Base-by-base conservation (phyloP, 495 filamentous ascomycete species). In the Aspergillus incahuasiensis region DNA sequence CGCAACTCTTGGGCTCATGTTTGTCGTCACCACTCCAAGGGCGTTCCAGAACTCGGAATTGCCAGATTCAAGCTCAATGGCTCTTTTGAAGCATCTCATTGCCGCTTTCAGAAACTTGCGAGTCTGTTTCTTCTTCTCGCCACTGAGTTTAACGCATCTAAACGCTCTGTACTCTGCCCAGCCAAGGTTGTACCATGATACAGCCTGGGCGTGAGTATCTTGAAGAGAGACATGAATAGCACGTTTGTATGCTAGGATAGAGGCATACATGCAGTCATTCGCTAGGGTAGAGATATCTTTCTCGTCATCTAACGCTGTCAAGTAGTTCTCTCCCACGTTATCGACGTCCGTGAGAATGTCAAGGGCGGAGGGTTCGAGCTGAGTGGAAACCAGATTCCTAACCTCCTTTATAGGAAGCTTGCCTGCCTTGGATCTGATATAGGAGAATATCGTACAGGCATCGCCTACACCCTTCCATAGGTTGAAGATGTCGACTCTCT, bases 31-130 rank as follows among this genome's bases (percentile, higher is more conserved):
- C 6, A 97, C 90, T 19, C 92, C 94, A 19, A 99, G 81, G 3
- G 94, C 84, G 67, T 96, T 97, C 94, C 94, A 99, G 69, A 97
- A 99, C 62, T 99, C 94, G 0, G 91, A 76, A 64, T 97, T 99
- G 25, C 91, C 88, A 6, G 95, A 87, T 67, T 99, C 94, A 2
- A 97, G 73, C 69, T 97, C 95, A 63, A 99, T 97, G 4, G 95
- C 88, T 48, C 90, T 80, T 71, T 97, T 99, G 82, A 99, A 99
- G 68, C 91, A 95, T 24, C 87, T 82, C 49, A 97, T 86, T 20
- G 92, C 80, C 20, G 90, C 86, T 68, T 86, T 92, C 20, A 95
- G 75, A 57, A 88, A 89, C 52, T 77, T 85, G 15, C 79, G 82
- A 2, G 70, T 52, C 58, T 81, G 74, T 55, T 65, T 71, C 65